Conservation (phyloP, 2,329 filamentous ascomycete genomes). For the Colletotrichum godetiae region DNA sequence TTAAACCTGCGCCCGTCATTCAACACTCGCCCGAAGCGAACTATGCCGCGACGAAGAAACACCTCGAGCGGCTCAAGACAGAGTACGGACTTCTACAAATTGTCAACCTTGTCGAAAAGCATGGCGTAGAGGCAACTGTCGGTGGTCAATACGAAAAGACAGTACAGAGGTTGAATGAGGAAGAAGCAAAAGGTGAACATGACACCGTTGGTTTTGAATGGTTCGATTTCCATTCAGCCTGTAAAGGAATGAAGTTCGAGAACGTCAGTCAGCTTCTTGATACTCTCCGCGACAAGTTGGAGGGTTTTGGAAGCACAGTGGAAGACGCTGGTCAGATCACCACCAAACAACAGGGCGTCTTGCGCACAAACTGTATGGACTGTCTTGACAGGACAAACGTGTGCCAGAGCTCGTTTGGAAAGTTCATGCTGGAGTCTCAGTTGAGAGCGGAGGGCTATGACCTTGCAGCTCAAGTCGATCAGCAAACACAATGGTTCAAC, state of each 20-base stretch:
- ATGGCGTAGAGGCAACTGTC: slow-evolving; percentile 82
- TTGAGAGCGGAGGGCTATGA: slow-evolving; percentile 80
- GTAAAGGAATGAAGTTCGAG: slow-evolving; percentile 97
- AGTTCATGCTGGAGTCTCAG: slow-evolving; percentile 83
- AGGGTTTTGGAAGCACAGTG: slow-evolving; percentile 78
- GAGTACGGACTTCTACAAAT: slow-evolving; percentile 83
- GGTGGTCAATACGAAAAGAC: slow-evolving; percentile 81
- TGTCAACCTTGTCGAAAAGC: slow-evolving; percentile 89
- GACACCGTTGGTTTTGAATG: slow-evolving; percentile 80
- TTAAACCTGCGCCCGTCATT: slow-evolving; percentile 86
- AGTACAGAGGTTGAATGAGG: slow-evolving; percentile 74
- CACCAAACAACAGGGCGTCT: slow-evolving; percentile 74
- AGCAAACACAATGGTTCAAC: slow-evolving; percentile 93
- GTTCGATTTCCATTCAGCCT: slow-evolving; percentile 96
- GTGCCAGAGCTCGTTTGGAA: slow-evolving; percentile 90
- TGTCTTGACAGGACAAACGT: slow-evolving; percentile 97
- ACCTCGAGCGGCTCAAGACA: slow-evolving; percentile 77
- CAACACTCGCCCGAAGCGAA: slow-evolving; percentile 87
- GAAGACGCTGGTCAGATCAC: slow-evolving; percentile 56
- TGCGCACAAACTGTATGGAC: slow-evolving; percentile 99
- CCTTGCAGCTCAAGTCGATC: slow-evolving; percentile 80
- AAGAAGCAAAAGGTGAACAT: slow-evolving; percentile 56
- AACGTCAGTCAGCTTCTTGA: slow-evolving; percentile 87
- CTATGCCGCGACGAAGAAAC: slow-evolving; percentile 79
- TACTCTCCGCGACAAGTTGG: slow-evolving; percentile 74